These are phyloP conservation scores for Solanum hybrid DNA, from an alignment of 305 asterid genomes.

Conservation along the genomic window DNA sequence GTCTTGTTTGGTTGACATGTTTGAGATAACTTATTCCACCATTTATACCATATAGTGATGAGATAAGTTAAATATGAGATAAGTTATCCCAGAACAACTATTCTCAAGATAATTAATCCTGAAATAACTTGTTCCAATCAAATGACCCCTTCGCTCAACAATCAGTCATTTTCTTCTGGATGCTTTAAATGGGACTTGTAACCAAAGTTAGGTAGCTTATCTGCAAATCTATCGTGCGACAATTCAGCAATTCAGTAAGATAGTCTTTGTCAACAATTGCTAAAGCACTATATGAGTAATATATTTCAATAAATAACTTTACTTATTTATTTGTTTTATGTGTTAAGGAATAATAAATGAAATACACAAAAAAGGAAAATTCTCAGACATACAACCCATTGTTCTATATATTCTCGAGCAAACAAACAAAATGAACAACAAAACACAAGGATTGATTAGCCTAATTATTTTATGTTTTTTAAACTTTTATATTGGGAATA, in stretches of 20 bases:
- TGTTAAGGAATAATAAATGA: background rate
- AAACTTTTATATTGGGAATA: background rate
- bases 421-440: background rate
- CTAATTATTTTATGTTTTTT: background rate
- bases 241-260: background rate
- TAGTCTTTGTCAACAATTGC: background rate
- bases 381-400: background rate
- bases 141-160: background rate
- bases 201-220: background rate
- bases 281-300: background rate
- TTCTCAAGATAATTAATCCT: too few relatives aligned
- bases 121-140: too few relatives aligned
- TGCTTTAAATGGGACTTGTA: background rate
- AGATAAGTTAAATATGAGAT: too few relatives aligned
- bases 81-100: too few relatives aligned
- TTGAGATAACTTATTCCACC: too few relatives aligned
- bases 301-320: background rate
- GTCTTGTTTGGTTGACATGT: too few relatives aligned
- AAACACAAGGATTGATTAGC: background rate
- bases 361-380: background rate
- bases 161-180: background rate
- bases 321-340: background rate
- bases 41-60: too few relatives aligned
- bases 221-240: background rate
- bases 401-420: background rate